Evolutionary conservation across 371 early-diverging fungal species (phyloP), one percentile per base, ranked within the genome.

Genomic region (Syncephalis plumigaleata): DNA sequence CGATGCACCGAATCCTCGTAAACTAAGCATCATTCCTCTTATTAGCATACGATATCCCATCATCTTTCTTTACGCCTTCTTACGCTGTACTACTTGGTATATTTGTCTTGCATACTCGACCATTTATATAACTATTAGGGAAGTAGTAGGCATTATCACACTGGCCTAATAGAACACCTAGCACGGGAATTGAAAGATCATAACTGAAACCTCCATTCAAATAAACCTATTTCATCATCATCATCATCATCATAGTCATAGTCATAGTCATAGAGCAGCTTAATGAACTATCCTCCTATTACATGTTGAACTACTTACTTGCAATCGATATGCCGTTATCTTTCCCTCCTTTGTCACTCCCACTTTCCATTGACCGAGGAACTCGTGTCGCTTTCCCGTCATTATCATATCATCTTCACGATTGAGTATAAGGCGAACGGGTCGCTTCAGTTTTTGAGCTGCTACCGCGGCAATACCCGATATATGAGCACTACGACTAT

Each of bases 361-460:
- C 22, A 79, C 74, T 44, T 67, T 69, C 70, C 79, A 86, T 27
- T 65, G 65, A 51, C 67, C 80, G 31, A 68, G 57, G 72, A 79
- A 82, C 18, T 84, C 78, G 55, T 82, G 81, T 2, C 87, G 69
- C 54, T 77, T 75, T 13, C 86, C 87, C 27, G 75, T 61, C 26
- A 68, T 64, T 24, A 66, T 55, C 77, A 86, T 84, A 56, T 86
- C 87, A 54, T 75, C 79, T 61, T 83, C 81, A 46, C 87, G 73
- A 39, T 79, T 73, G 48, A 81, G 63, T 65, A 77, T 66, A 50
- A 68, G 68, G 3, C 87, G 68, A 54, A 84, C 77, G 5, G 84
- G 77, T 11, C 54, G 54, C 18, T 59, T 51, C 3, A 61, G 54
- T 31, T 75, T 71, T 45, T 69, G 61, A 3, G 84, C 74, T 4